Evolutionary conservation across 257 asterid species (phyloP), one percentile per base, ranked within the genome.

Genomic region (Ehretia macrophylla): DNA sequence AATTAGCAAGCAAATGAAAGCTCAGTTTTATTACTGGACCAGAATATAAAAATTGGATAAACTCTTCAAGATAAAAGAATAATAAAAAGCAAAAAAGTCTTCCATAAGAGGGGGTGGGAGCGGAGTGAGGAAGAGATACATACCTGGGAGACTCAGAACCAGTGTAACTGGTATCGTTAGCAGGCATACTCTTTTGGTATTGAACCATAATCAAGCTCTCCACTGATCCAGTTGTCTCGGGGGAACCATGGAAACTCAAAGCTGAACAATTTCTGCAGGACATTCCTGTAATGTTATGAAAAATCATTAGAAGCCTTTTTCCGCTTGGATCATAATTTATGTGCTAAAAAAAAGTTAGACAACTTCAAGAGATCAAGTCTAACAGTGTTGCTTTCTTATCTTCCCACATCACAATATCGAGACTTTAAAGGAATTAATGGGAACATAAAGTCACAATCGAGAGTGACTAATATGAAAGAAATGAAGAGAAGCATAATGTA

Each of bases 111-210:
- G 16, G 14, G 17, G 13, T 17, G 11, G 19, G 23, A 35, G 54
- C 32, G n/a, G 50, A 62, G 5, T 56, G 35, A 22, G 46, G 56
- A 20, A 20, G 14, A 52, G 16, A 48, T 37, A 66, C 72, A 52
- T 77, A 73, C 83, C 58, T 51, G 18, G 79, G 63, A 61, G 75
- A 66, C 17, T 59, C 71, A 21, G 75, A 67, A 21, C 40, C 17
- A 18, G 50, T 19, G 14, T 62, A 13, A 21, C 32, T 58, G 32
- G 58, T 20, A 38, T 59, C 60, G 53, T 32, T 73, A 21, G 55
- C 56, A 32, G 74, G 58, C n/a, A 53, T 46, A 18, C 51, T 66
- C 22, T 32, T 50, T 38, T 27, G 56, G 23, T 63, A 57, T 63
- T 66, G 71, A 40, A 56, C 65, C 63, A 53, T 58, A 16, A 60